Evolutionary conservation across 2,329 filamentous ascomycete genomes (phyloP), one percentile per base, ranked within the genome.

Genomic region (Pseudocercospora musae): DNA sequence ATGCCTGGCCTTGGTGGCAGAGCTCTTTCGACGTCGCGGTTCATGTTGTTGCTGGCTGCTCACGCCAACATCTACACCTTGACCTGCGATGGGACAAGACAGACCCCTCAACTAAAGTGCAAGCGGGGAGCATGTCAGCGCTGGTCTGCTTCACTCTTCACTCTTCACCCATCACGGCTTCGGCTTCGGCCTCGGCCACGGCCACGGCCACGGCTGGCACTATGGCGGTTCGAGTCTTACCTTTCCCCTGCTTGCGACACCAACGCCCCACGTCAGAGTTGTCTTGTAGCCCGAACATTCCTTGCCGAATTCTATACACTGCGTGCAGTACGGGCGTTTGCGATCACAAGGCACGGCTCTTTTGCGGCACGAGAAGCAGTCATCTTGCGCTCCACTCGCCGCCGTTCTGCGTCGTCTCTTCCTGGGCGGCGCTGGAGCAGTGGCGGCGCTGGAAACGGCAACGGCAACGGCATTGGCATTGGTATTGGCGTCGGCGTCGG

Each of bases 271-370:
- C 52, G 94, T 98, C 78, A 98, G 83, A 70, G 94, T 93, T 15
- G 94, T 98, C 80, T 96, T 96, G 82, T 98, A 98, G 63, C 94
- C 94, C 27, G 91, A 92, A 80, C 94, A 98, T 74, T 96, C 92
- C 75, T 92, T 92, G 68, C 92, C 93, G 67, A 92, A 84, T 70
- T 96, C 91, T 66, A 98, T 85, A 77, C 94, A 99, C 78, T 92
- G 93, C 49, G 92, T 92, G 80, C 95, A 98, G 79, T 97, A 98
- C 8, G 94, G 94, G 71, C 94, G 86, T 74, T 92, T 87, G 70
- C 94, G 88, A 78, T 98, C 94, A 80, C 94, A 99, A 77, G 91
- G 90, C 66, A 89, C 83, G 71, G 87, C 88, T 74, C 90, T 87
- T 79, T 92, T 95, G 69, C 88, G 85, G 80, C 94, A 99, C 48